Conservation (phyloP, 306 rosid genomes). For the Geum urbanum region DNA sequence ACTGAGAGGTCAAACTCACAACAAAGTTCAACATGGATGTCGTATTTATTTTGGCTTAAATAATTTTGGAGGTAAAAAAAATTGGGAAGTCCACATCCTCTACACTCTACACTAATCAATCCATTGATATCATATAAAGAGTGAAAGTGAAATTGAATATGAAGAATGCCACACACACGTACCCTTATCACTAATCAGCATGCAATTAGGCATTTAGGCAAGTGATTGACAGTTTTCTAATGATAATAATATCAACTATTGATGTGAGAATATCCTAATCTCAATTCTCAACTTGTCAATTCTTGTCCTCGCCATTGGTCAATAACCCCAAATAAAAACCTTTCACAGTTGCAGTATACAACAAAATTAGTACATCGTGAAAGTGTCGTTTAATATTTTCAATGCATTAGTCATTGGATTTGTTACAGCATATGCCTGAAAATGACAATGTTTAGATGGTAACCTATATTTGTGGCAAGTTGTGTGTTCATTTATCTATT, state of each 20-base stretch:
- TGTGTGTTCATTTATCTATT: neutral
- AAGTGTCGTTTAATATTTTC: neutral
- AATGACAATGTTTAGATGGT: neutral
- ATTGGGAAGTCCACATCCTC: slow-evolving; percentile 6
- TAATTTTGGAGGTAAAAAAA: neutral
- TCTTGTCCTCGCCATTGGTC: slow-evolving; percentile 1
- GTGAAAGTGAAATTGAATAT: neutral
- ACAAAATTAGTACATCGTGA: neutral
- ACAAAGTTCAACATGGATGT: slow-evolving; percentile 8
- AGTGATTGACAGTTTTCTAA: neutral
- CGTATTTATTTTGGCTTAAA: neutral
- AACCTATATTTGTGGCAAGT: neutral
- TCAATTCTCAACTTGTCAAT: slow-evolving; percentile 20
- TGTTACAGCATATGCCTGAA: slow-evolving; percentile 8
- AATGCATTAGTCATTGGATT: neutral
- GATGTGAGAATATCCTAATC: slow-evolving; percentile 7
- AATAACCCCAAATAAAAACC: neutral
- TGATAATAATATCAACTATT: neutral
- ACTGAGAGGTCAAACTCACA: slow-evolving; percentile 17
- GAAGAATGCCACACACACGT: neutral
- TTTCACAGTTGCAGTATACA: neutral
- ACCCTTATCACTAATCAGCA: slow-evolving; percentile 14
- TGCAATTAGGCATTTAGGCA: neutral
- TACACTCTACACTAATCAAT: neutral
- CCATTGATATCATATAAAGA: neutral